Evolutionary conservation across 2,329 filamentous ascomycete species (phyloP), one percentile per base, ranked within the genome.

Genomic region (Microdochium trichocladiopsis): DNA sequence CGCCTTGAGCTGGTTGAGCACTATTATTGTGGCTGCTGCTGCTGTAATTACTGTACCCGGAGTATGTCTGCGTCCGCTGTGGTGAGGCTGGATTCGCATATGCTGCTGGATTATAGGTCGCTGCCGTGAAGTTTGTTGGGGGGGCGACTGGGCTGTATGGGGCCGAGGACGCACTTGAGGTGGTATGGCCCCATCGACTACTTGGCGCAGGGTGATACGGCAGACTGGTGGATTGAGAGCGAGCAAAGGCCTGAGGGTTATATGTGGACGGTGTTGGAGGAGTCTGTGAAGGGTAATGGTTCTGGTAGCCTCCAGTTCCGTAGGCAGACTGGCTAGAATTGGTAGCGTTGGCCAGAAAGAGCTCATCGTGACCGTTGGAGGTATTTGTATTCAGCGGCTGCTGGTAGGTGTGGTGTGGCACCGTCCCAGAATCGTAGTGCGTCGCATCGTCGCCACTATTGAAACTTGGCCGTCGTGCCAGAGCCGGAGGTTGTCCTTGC

Each of bases 381-480:
- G 69, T 66, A 55, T 66, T 60, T 22, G 64, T 69, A 61, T 60
- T 66, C 53, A 59, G 55, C 28, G 60, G 60, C 51, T 61, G 61
- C 53, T 64, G 59, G 56, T 61, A 61, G 53, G 56, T 55, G 52
- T 63, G 63, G 51, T 66, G 67, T 60, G 60, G 58, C 49, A 49
- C 56, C 57, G 8, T 8, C 28, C 28, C 55, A 52, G 60, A 61
- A 50, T 69, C 64, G 59, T 80, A 75, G 59, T 83, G 81, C 49
- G 73, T 70, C 48, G 76, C 73, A 66, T 93, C 88, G 66, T 94
- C 89, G 57, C 86, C 88, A 58, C 78, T 82, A 66, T 90, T 85
- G 72, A 89, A 91, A 72, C 87, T 93, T 49, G 82, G 79, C 57
- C 82, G 79, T 58, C 87, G 77, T 45, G 64, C 65, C 5, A 72